Conservation (phyloP, 2,329 filamentous ascomycete genomes). For the Talaromyces rugulosus region DNA sequence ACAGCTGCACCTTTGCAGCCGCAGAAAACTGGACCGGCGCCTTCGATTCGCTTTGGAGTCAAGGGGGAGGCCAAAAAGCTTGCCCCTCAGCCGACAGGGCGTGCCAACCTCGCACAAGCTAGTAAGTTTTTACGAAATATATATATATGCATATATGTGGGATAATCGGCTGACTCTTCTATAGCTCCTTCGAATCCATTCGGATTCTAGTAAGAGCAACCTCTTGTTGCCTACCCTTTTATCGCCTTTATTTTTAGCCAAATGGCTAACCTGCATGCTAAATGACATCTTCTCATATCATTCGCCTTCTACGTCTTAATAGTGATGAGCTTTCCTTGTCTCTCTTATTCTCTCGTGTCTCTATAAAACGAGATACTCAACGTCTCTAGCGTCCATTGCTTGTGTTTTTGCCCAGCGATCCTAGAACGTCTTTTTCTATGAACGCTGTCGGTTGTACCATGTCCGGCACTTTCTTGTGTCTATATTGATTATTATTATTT, state of each 20-base stretch:
- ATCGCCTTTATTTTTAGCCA: slow-evolving; percentile 5
- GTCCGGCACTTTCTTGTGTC: not conserved
- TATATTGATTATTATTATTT: not conserved
- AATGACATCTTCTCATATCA: not conserved
- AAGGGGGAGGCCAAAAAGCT: slow-evolving; percentile 69
- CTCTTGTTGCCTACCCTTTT: slow-evolving; percentile 3
- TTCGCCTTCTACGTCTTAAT: not conserved
- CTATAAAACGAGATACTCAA: slow-evolving; percentile 4
- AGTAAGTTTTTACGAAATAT: slow-evolving; percentile 63
- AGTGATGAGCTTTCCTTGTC: not conserved
- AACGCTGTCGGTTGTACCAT: not conserved
- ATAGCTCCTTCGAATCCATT: slow-evolving; percentile 67
- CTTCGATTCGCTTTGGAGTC: slow-evolving; percentile 84
- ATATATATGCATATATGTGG: not conserved
- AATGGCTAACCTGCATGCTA: slow-evolving; percentile 6
- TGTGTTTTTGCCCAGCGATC: slow-evolving; percentile 2
- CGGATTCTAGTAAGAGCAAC: slow-evolving; percentile 50
- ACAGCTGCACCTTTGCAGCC: slow-evolving; percentile 62
- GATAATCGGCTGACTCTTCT: slow-evolving; percentile 18
- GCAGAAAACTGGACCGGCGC: slow-evolving; percentile 80
- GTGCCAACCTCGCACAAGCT: slow-evolving; percentile 88
- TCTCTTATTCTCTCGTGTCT: not conserved
- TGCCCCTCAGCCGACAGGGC: slow-evolving; percentile 79
- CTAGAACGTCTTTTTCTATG: slow-evolving; percentile 3
- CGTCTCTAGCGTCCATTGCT: slow-evolving; percentile 11